Percentiles rank a stretch among this genome's conserved stretches.
Conservation (phyloP, 257 asterid genomes). For the Plectranthus barbatus region DNA sequence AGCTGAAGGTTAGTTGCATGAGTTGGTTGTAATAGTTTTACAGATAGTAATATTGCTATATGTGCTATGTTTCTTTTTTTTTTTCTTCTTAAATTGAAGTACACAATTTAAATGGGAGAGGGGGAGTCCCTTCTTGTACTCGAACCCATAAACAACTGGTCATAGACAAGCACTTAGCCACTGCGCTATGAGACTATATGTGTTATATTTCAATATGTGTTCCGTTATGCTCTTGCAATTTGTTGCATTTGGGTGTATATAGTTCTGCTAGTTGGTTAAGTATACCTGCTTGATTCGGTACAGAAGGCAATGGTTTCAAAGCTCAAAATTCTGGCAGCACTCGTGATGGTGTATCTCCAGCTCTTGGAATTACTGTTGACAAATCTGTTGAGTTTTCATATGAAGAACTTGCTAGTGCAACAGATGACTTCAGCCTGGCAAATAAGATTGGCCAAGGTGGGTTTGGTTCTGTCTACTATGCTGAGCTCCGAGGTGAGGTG, state of each 20-base stretch:
- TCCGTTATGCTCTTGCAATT: background rate
- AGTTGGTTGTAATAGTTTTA: conserved; percentile 21
- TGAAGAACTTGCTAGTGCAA: conserved; percentile 85
- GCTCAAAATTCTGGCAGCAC: conserved; percentile 28
- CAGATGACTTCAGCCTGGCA: conserved; percentile 76
- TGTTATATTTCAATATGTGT: background rate
- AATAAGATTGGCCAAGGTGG: conserved; percentile 97
- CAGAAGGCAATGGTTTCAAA: conserved; percentile 25
- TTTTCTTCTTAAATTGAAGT: background rate
- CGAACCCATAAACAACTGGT: no score
- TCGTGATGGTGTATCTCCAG: conserved; percentile 43
- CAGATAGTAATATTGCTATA: conserved; percentile 5
- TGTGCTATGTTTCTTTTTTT: background rate
- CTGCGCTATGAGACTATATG: no score
- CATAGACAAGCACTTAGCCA: no score
- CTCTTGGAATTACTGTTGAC: conserved; percentile 65
- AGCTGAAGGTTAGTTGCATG: conserved; percentile 40
- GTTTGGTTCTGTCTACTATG: conserved; percentile 92
- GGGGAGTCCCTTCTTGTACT: no score
- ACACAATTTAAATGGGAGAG: background rate
- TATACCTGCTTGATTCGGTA: conserved; percentile 21
- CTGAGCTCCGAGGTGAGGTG: conserved; percentile 99
- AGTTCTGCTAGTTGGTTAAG: background rate
- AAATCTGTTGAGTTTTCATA: conserved; percentile 91
- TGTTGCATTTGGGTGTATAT: background rate